Base-by-base conservation (phyloP, 1,284 basidiomycete species). In the Vanrija pseudolonga region DNA sequence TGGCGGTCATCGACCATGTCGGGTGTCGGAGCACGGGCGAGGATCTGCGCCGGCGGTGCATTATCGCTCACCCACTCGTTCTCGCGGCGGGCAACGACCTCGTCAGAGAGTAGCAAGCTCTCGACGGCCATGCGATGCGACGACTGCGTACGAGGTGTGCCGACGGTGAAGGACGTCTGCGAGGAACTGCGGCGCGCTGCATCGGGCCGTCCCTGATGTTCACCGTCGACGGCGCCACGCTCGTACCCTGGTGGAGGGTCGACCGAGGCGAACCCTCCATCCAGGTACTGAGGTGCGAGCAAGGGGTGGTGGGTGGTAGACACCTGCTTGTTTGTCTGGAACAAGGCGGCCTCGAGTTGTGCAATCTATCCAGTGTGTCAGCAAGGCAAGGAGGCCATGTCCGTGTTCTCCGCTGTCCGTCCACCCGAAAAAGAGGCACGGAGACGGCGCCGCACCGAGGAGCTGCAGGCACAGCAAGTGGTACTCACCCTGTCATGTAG, bases 11-110 rank as follows among this genome's bases (percentile, higher is more conserved):
- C 60, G n/a, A 43, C 40, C 38, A 32, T 32, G 23, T 55, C 53
- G 4, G 48, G 28, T 6, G 56, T 23, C 15, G 47, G 42, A 26
- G 45, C 54, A 8, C 51, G 62, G 15, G 51, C 55, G 48, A 68
- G 65, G 46, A 70, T 68, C 59, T 70, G 55, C 7, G 69, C 69
- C 0, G 71, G 71, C 1, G 68, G 63, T 23, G 68, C 67, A 42
- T 70, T 71, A 44, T 68, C 68, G 14, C 71, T 65, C 2, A 65
- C 66, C 71, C 71, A 73, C 37, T 70, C 66, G 47, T 64, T 61
- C 45, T 69, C 69, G 24, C 62, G 55, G 47, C 65, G 69, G 11
- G 59, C 67, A 26, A 67, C 62, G 4, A 62, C 52, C 19, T 64
- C 65, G 39, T 66, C 68, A 3, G 61, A 65, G 17, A 73, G 49